These are phyloP conservation scores for Mesostigma viride DNA, from an alignment of 139 green algal species.

Conservation along the genomic window DNA sequence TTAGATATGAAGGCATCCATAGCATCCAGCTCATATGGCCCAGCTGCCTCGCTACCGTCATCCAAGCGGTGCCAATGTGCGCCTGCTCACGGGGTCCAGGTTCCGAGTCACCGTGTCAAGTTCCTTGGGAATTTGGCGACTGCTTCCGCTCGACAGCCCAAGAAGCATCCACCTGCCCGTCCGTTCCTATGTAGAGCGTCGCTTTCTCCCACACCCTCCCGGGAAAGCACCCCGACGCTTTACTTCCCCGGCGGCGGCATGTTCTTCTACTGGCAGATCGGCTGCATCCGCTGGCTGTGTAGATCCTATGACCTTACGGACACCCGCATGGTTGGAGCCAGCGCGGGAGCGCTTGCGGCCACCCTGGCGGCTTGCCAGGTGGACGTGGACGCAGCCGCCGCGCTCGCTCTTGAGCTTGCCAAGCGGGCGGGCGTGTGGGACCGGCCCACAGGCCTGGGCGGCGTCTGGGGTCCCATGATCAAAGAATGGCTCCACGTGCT, in stretches of 20 bases:
- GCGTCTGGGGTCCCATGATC: slow-evolving; percentile 58
- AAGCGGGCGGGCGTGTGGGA: slow-evolving; percentile 18
- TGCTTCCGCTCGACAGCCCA: too few species aligned
- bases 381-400: slow-evolving; percentile 11
- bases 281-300: background rate
- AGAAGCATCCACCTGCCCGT: too few species aligned
- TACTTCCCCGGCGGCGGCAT: slow-evolving; percentile 27
- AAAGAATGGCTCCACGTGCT: slow-evolving; percentile 54
- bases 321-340: slow-evolving; percentile 10
- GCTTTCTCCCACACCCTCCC: too few species aligned
- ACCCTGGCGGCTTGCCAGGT: slow-evolving; percentile 22
- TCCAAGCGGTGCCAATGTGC: too few species aligned
- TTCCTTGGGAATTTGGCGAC: too few species aligned
- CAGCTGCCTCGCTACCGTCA: too few species aligned
- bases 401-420: slow-evolving; percentile 23
- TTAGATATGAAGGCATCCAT: too few species aligned
- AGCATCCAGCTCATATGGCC: too few species aligned
- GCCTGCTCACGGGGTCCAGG: too few species aligned
- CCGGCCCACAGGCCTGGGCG: slow-evolving; percentile 39
- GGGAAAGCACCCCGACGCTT: too few species aligned
- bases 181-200: too few species aligned
- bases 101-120: too few species aligned
- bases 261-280: slow-evolving; percentile 33
- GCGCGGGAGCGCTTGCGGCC: slow-evolving; percentile 22
- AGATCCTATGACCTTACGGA: slow-evolving; percentile 1